phyloP scores from a whole-genome alignment of 2,329 filamentous ascomycete species.

The Trichoderma sp. region DNA sequence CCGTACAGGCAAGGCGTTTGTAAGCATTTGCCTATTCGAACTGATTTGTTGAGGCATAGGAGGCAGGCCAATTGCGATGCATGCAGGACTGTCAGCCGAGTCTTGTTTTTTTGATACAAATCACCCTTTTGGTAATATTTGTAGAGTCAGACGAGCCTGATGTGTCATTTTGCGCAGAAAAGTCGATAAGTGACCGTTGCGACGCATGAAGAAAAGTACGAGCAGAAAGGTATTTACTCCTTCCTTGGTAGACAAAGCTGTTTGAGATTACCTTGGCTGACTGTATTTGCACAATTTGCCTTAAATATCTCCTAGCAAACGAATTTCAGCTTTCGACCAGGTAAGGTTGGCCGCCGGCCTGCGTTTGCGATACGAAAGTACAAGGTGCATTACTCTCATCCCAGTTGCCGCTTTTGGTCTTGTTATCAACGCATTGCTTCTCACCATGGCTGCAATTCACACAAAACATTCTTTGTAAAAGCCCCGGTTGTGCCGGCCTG shows the following conservation, averaged over 20 bases:
- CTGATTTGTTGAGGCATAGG: background rate
- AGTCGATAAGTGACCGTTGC: conserved; percentile 23
- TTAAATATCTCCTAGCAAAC: background rate
- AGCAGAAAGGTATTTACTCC: background rate
- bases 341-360: background rate
- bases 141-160: conserved; percentile 21
- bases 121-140: background rate
- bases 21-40: background rate
- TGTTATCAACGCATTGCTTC: background rate
- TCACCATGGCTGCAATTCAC: background rate
- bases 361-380: background rate
- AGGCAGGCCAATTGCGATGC: background rate
- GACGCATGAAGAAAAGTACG: background rate
- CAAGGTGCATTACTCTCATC: background rate
- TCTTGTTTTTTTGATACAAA: background rate
- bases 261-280: background rate
- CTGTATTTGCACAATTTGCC: background rate
- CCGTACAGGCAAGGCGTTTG: background rate
- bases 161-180: conserved; percentile 20
- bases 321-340: background rate
- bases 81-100: conserved; percentile 3
- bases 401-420: background rate
- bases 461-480: background rate
- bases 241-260: background rate
- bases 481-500: background rate